phyloP scores from a whole-genome alignment of 169 alveolate genomes.

The Plasmodium cynomolgi region DNA sequence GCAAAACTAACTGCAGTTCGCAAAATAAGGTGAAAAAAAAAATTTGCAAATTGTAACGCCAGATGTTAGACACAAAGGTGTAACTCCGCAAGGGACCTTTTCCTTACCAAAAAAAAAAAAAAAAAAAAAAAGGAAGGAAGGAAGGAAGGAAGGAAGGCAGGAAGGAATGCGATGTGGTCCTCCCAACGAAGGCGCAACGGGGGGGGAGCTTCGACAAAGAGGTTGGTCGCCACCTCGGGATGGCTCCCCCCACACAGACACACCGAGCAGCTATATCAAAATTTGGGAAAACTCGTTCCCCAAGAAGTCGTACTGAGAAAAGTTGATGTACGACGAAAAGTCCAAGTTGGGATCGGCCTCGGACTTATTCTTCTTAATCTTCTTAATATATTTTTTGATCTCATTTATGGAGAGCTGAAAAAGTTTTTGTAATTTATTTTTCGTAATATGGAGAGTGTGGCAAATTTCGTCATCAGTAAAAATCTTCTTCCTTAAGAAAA shows the following conservation, averaged over 20 bases:
- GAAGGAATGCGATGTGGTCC: not conserved
- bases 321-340: slow-evolving; percentile 28
- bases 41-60: not conserved
- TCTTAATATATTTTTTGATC: slow-evolving; percentile 45
- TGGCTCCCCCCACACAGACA: not conserved
- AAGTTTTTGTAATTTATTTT: slow-evolving; percentile 33
- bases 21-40: not conserved
- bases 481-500: slow-evolving; percentile 40
- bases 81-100: not conserved
- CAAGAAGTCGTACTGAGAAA: slow-evolving; percentile 53
- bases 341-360: slow-evolving; percentile 26
- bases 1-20: not conserved
- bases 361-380: slow-evolving; percentile 12
- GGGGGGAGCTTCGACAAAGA: not conserved
- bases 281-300: slow-evolving; percentile 72
- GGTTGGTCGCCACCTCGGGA: not conserved
- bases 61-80: not conserved
- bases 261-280: not conserved
- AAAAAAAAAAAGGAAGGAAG: not conserved
- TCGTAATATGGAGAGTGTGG: slow-evolving; percentile 20
- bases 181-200: not conserved
- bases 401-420: slow-evolving; percentile 48
- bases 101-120: not conserved
- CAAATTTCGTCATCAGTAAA: slow-evolving; percentile 65
- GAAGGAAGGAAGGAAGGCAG: not conserved